phyloP scores from a whole-genome alignment of 371 early-diverging fungal species.

The Globomyces sp. region DNA sequence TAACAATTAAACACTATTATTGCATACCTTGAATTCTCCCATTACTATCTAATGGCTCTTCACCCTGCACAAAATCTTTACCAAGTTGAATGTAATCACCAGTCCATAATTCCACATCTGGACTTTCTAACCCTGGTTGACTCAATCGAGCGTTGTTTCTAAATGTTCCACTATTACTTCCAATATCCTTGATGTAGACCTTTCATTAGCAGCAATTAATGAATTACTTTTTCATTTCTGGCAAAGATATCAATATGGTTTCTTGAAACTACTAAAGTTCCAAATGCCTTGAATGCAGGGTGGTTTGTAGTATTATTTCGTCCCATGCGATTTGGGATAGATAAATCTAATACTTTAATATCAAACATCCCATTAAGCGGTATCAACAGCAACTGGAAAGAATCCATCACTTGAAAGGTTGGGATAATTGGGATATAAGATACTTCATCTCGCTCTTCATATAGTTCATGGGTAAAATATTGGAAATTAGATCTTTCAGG shows the following conservation, averaged over 20 bases:
- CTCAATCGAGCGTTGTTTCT: constrained; percentile 43
- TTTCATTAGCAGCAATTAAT: not conserved
- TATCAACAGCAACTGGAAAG: constrained; percentile 21
- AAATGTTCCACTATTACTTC: constrained; percentile 48
- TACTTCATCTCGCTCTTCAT: too few species aligned
- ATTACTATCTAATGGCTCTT: constrained; percentile 16
- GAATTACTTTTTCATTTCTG: constrained; percentile 26
- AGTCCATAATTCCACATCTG: constrained; percentile 24
- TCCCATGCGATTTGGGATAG: constrained; percentile 23
- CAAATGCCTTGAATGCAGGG: constrained; percentile 34
- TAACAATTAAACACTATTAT: not conserved
- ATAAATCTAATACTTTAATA: constrained; percentile 18
- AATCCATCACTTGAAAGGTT: not conserved
- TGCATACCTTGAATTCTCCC: not conserved
- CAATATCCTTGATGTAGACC: constrained; percentile 41
- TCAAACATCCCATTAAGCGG: constrained; percentile 39
- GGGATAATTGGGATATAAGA: constrained; percentile 1
- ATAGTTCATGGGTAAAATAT: too few species aligned
- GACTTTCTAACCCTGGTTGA: constrained; percentile 30
- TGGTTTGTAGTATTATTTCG: constrained; percentile 25
- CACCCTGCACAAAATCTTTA: constrained; percentile 32
- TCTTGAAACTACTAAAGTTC: constrained; percentile 40
- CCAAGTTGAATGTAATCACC: constrained; percentile 48
- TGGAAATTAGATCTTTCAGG: too few species aligned
- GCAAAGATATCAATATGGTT: constrained; percentile 39